These are phyloP conservation scores for Astragalus glycyphyllos DNA, from an alignment of 306 rosid genomes.

Conservation along the genomic window DNA sequence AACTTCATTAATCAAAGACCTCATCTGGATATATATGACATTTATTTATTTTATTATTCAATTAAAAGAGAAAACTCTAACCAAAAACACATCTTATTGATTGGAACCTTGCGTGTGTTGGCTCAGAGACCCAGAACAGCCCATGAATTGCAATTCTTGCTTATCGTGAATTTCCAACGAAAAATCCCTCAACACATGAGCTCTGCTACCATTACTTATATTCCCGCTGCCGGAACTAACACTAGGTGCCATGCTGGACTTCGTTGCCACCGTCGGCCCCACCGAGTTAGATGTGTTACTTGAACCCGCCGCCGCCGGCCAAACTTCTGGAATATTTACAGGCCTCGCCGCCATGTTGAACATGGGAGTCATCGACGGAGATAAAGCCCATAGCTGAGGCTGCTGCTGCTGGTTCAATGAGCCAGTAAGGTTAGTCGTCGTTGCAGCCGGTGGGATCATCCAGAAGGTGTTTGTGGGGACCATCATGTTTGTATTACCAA, in stretches of 20 bases:
- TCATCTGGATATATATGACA: conserved; percentile 4
- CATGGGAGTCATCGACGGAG: conserved; percentile 55
- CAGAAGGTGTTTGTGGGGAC: conserved; percentile 70
- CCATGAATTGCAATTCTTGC: conserved; percentile 44
- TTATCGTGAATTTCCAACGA: conserved; percentile 38
- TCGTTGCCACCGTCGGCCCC: conserved; percentile 57
- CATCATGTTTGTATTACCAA: conserved; percentile 55
- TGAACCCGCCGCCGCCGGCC: conserved; percentile 33
- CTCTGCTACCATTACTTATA: not conserved
- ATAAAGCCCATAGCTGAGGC: conserved; percentile 64
- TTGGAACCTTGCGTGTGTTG: conserved; percentile 15
- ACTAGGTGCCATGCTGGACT: conserved; percentile 64
- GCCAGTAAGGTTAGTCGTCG: not conserved
- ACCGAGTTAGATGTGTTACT: conserved; percentile 28
- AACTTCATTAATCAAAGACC: not conserved
- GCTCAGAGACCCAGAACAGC: not conserved
- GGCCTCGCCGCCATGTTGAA: conserved; percentile 60
- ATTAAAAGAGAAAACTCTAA: not conserved
- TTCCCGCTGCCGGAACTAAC: conserved; percentile 43
- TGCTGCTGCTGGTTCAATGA: conserved; percentile 41
- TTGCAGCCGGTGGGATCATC: conserved; percentile 57
- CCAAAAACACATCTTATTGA: conserved; percentile 6
- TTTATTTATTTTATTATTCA: conserved; percentile 35
- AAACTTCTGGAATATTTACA: conserved; percentile 36
- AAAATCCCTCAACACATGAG: conserved; percentile 35